A percentile compares a stretch with the other conserved stretches of the same genome.
Conservation (phyloP, 23 red algal genomes). For the Gracilaria vermiculophylla region DNA sequence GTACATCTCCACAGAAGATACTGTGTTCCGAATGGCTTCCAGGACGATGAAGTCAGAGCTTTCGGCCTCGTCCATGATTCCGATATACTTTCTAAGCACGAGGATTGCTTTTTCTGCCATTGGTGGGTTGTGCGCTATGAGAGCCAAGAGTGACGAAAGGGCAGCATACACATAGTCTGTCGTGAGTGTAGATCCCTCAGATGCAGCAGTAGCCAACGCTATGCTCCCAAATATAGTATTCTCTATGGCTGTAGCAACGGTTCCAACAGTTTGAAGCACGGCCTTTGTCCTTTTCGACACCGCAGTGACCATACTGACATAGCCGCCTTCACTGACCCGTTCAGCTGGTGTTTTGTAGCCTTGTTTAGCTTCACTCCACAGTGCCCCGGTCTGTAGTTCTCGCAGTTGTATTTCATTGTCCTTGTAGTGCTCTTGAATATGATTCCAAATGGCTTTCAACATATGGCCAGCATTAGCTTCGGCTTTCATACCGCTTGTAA, state of each 20-base stretch:
- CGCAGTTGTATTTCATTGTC: conserved; percentile 50
- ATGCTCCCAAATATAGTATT: conserved; percentile 61
- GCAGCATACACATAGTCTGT: conserved; percentile 64
- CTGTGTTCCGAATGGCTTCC: conserved; percentile 56
- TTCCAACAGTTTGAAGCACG: conserved; percentile 51
- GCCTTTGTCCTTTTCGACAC: conserved; percentile 44
- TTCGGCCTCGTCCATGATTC: conserved; percentile 61
- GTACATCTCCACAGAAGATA: conserved; percentile 51
- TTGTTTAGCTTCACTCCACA: conserved; percentile 64
- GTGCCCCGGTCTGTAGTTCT: conserved; percentile 45
- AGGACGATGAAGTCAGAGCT: conserved; percentile 61
- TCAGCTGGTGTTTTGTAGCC: conserved; percentile 33
- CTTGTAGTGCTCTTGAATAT: conserved; percentile 61
- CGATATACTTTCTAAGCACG: conserved; percentile 51
- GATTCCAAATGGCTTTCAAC: conserved; percentile 75
- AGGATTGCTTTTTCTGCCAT: conserved; percentile 43
- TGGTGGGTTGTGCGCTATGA: conserved; percentile 49
- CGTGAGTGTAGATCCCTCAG: conserved; percentile 53
- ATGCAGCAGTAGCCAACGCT: conserved; percentile 48
- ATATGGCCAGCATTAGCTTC: conserved; percentile 77
- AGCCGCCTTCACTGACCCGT: conserved; percentile 42
- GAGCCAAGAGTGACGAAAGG: conserved; percentile 42
- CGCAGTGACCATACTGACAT: conserved; percentile 51
- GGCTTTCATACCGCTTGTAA: conserved; percentile 63
- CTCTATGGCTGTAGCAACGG: conserved; percentile 42